These are phyloP conservation scores for Aphelidium insulamus DNA, from an alignment of 371 early-diverging fungal genomes.

Conservation along the genomic window DNA sequence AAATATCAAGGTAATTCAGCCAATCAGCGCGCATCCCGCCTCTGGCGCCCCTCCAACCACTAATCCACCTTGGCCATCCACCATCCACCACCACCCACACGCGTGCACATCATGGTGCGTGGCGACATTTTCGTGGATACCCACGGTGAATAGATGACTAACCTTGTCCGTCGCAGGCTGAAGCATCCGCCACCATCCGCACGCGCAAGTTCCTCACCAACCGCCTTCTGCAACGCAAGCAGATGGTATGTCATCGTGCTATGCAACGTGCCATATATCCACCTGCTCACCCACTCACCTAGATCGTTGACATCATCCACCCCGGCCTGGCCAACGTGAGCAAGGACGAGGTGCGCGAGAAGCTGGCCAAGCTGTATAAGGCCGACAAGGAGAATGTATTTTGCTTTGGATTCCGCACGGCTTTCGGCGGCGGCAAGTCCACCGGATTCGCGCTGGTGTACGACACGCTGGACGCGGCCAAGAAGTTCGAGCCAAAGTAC, in stretches of 20 bases:
- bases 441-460: constrained; percentile 95
- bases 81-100: too few relatives aligned
- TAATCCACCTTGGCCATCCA: too few relatives aligned
- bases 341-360: constrained; percentile 80
- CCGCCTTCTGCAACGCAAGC: constrained; percentile 92
- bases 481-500: constrained; percentile 97
- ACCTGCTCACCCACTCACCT: background rate
- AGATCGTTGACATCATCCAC: constrained; percentile 82
- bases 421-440: constrained; percentile 94
- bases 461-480: constrained; percentile 79
- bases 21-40: too few relatives aligned
- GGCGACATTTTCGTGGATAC: too few relatives aligned
- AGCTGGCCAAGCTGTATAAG: constrained; percentile 92
- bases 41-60: too few relatives aligned
- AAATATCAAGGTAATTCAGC: too few relatives aligned
- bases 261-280: too few relatives aligned
- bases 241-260: constrained; percentile 46
- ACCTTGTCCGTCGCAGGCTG: too few relatives aligned
- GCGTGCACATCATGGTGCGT: too few relatives aligned
- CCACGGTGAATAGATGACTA: too few relatives aligned
- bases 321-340: constrained; percentile 77
- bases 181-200: constrained; percentile 64
- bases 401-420: constrained; percentile 86
- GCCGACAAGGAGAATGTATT: constrained; percentile 69
- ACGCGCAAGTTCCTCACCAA: constrained; percentile 97